Evolutionary conservation across 2,329 filamentous ascomycete species (phyloP).

Genomic region (Arthroderma sp.): DNA sequence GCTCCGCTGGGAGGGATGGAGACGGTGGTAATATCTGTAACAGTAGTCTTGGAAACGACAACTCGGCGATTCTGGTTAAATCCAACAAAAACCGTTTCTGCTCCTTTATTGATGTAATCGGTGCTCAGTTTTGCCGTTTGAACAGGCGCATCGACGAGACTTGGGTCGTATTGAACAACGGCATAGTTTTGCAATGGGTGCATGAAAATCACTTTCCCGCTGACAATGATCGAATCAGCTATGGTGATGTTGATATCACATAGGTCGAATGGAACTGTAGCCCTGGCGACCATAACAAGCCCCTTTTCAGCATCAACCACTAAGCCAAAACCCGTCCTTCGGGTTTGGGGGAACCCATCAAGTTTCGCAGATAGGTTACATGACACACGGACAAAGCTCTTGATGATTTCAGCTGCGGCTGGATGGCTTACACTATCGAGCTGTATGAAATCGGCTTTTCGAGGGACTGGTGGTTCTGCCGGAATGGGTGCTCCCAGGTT

Average conservation of each 20-base stretch:
- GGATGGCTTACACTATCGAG: slow-evolving; percentile 78
- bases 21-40: slow-evolving; percentile 94
- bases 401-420: slow-evolving; percentile 82
- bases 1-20: slow-evolving; percentile 88
- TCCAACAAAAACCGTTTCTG: slow-evolving; percentile 92
- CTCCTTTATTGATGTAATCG: slow-evolving; percentile 77
- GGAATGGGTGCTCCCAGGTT: slow-evolving; percentile 73
- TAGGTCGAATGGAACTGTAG: slow-evolving; percentile 89
- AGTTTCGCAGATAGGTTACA: slow-evolving; percentile 92
- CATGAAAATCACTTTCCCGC: slow-evolving; percentile 87
- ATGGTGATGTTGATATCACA: slow-evolving; percentile 95
- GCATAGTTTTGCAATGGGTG: slow-evolving; percentile 96
- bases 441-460: slow-evolving; percentile 81
- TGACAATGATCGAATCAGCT: slow-evolving; percentile 87
- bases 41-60: slow-evolving; percentile 82
- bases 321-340: slow-evolving; percentile 87
- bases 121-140: slow-evolving; percentile 73
- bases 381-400: slow-evolving; percentile 86
- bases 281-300: slow-evolving; percentile 82
- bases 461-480: slow-evolving; percentile 55
- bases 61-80: slow-evolving; percentile 93
- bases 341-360: slow-evolving; percentile 90
- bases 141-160: slow-evolving; percentile 84
- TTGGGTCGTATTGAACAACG: slow-evolving; percentile 87
- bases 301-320: slow-evolving; percentile 97